A percentile compares a stretch with the other conserved stretches of the same genome.
Evolutionary conservation across 495 filamentous ascomycete genomes (phyloP).

Genomic region (Neurospora intermedia): DNA sequence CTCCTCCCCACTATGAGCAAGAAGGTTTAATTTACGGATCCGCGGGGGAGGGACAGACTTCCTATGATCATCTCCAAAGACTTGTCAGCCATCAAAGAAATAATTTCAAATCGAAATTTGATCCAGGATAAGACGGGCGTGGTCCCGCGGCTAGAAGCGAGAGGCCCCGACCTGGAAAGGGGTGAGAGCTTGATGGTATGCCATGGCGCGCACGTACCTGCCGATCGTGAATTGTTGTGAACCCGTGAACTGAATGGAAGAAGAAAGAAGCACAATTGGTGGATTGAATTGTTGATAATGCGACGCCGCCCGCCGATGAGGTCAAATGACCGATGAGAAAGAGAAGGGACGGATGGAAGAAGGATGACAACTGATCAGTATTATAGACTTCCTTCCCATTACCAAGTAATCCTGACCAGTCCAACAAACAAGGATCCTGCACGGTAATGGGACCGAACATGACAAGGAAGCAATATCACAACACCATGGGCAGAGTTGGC

Average conservation of each 20-base stretch:
- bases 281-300: not conserved
- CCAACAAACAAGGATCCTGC: not conserved
- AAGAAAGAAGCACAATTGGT: not conserved
- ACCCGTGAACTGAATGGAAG: not conserved
- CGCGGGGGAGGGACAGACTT: not conserved
- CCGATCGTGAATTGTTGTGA: not conserved
- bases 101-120: not conserved
- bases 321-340: not conserved
- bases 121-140: not conserved
- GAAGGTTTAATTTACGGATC: not conserved
- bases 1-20: not conserved
- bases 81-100: not conserved
- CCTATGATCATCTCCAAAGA: not conserved
- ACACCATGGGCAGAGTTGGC: not conserved
- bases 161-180: not conserved
- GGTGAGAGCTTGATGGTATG: not conserved
- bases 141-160: not conserved
- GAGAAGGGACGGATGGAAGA: not conserved
- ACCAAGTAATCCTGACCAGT: not conserved
- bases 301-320: not conserved
- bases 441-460: not conserved
- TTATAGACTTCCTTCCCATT: not conserved
- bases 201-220: not conserved
- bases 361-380: not conserved
- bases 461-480: not conserved